phyloP scores from a whole-genome alignment of 495 filamentous ascomycete genomes.

The Xylaria castorea region DNA sequence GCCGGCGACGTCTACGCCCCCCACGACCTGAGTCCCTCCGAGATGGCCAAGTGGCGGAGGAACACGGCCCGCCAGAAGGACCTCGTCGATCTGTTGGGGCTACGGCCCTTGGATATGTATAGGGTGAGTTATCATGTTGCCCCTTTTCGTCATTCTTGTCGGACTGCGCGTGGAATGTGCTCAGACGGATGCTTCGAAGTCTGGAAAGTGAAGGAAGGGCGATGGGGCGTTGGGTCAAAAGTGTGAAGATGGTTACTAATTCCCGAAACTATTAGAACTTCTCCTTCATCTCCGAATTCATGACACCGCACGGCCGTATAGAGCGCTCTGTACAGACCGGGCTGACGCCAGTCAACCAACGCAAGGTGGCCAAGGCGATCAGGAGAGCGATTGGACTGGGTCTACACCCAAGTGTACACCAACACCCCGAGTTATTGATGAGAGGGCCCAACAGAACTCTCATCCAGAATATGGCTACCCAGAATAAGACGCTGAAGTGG shows the following conservation, averaged over 20 bases:
- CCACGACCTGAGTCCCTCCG: constrained; percentile 77
- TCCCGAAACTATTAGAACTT: constrained; percentile 72
- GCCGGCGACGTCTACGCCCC: constrained; percentile 88
- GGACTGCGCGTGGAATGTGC: background rate
- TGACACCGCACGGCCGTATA: constrained; percentile 84
- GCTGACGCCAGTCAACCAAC: constrained; percentile 85
- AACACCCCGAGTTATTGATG: constrained; percentile 84
- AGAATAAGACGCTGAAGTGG: constrained; percentile 20
- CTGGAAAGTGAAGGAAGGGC: constrained; percentile 17
- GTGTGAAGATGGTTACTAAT: constrained; percentile 14
- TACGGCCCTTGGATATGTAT: constrained; percentile 85
- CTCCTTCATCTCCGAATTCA: constrained; percentile 87
- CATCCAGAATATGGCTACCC: constrained; percentile 28
- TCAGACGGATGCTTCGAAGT: background rate
- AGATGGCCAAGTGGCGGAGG: constrained; percentile 70
- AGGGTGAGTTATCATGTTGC: constrained; percentile 61
- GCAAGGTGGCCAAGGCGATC: constrained; percentile 90
- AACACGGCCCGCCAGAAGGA: constrained; percentile 60
- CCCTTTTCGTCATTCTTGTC: background rate
- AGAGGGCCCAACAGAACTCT: constrained; percentile 29
- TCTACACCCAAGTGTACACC: constrained; percentile 89
- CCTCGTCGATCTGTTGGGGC: constrained; percentile 77
- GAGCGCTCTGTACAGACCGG: constrained; percentile 76
- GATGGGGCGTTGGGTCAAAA: background rate
- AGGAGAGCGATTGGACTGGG: constrained; percentile 86